Percentiles rank a stretch among this genome's conserved stretches.
These are phyloP conservation scores for Pestalotiopsis sp. DNA, from an alignment of 2,329 filamentous ascomycete species.

Conservation along the genomic window DNA sequence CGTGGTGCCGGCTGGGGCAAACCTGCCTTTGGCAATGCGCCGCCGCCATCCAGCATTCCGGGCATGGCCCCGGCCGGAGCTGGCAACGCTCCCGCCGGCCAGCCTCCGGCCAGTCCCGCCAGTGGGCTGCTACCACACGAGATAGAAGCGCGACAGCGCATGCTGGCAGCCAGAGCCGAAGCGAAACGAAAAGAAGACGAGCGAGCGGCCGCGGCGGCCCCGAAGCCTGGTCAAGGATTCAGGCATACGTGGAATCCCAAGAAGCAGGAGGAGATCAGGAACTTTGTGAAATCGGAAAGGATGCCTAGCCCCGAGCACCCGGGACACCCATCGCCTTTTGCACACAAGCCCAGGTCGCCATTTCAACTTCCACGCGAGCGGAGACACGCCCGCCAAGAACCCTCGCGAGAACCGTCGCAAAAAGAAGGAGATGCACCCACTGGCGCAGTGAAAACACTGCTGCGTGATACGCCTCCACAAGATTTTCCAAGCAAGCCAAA, in stretches of 20 bases:
- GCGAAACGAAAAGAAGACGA: background rate
- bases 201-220: background rate
- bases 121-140: constrained; percentile 14
- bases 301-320: background rate
- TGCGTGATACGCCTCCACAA: background rate
- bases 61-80: background rate
- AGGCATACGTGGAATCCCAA: constrained; percentile 4
- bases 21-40: constrained; percentile 8
- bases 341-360: background rate
- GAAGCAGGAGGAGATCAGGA: background rate
- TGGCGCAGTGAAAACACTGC: background rate
- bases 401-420: background rate
- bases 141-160: constrained; percentile 10
- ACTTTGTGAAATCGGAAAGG: background rate
- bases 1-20: constrained; percentile 21
- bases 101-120: background rate
- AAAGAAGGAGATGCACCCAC: background rate
- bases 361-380: background rate
- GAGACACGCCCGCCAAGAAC: background rate
- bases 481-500: background rate
- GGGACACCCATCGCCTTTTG: background rate
- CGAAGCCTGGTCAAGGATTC: background rate
- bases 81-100: background rate
- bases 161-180: constrained; percentile 1
- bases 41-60: constrained; percentile 1